Conservation (phyloP, 2,329 filamentous ascomycete genomes). For the Beauveria asiatica region DNA sequence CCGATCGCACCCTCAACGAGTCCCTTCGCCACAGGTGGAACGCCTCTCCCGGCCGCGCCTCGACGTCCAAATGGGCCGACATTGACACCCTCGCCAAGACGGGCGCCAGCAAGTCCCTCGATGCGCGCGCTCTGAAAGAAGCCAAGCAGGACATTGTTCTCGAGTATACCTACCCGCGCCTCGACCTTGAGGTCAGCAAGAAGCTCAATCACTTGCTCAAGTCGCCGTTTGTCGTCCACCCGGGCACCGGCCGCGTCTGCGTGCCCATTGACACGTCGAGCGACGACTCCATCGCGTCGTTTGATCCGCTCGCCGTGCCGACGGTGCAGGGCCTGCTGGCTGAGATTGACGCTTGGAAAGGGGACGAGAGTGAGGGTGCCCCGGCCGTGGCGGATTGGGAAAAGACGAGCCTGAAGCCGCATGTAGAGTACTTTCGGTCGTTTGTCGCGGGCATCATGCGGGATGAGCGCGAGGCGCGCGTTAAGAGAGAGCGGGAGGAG, state of each 20-base stretch:
- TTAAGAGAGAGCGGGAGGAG: slow-evolving; percentile 49
- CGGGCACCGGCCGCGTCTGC: slow-evolving; percentile 87
- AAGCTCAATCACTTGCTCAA: slow-evolving; percentile 98
- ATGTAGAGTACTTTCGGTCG: slow-evolving; percentile 77
- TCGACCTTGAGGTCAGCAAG: slow-evolving; percentile 96
- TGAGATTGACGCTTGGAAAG: slow-evolving; percentile 79
- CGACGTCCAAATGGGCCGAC: slow-evolving; percentile 82
- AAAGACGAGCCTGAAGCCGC: slow-evolving; percentile 90
- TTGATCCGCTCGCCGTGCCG: slow-evolving; percentile 82
- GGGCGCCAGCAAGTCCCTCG: slow-evolving; percentile 63
- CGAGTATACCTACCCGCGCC: slow-evolving; percentile 94
- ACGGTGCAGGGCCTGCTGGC: slow-evolving; percentile 73
- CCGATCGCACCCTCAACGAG: slow-evolving; percentile 68
- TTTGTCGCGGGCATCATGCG: slow-evolving; percentile 75
- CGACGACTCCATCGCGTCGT: slow-evolving; percentile 56
- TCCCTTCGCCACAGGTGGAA: slow-evolving; percentile 87
- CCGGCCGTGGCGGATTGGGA: slow-evolving; percentile 72
- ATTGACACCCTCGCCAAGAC: slow-evolving; percentile 80
- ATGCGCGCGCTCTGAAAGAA: slow-evolving; percentile 65
- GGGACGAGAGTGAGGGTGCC: slow-evolving; percentile 30
- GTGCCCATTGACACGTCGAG: slow-evolving; percentile 74
- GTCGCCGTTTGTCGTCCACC: slow-evolving; percentile 92
- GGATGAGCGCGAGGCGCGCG: slow-evolving; percentile 53
- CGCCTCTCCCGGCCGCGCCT: slow-evolving; percentile 67
- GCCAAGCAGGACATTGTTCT: slow-evolving; percentile 94